Conservation (phyloP, 805 yeast species). For the Yamadazyma endophytica region DNA sequence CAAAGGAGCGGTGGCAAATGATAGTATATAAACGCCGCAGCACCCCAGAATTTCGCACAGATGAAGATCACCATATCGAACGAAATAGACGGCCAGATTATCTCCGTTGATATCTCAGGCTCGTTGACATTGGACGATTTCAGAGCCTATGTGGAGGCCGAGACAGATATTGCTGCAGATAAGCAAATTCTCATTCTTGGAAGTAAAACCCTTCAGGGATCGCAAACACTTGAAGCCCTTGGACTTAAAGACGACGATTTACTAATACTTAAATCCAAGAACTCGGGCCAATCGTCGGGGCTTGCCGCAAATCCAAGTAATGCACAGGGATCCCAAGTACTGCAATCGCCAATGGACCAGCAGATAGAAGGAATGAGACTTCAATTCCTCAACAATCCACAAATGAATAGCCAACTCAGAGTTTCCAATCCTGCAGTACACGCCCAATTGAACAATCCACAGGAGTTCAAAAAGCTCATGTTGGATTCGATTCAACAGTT, state of each 20-base stretch:
- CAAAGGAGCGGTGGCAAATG: too few species aligned
- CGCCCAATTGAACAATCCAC: conserved; percentile 43
- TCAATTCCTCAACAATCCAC: conserved; percentile 42
- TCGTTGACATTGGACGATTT: conserved; percentile 66
- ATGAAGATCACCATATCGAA: conserved; percentile 25
- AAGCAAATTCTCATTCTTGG: conserved; percentile 49
- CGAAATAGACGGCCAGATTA: conserved; percentile 20
- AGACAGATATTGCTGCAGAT: conserved; percentile 48
- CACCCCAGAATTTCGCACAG: too few species aligned
- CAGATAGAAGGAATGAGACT: conserved; percentile 49
- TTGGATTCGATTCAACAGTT: conserved; percentile 29
- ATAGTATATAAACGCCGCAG: too few species aligned
- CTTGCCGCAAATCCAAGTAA: conserved; percentile 2
- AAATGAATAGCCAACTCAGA: conserved; percentile 29
- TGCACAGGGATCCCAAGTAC: conserved; percentile 1
- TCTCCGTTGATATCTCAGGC: conserved; percentile 58
- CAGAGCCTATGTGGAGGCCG: conserved; percentile 68
- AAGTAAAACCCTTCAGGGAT: conserved; percentile 32
- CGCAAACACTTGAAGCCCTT: conserved; percentile 40
- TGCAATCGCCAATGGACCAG: conserved; percentile 12
- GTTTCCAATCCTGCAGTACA: conserved; percentile 46
- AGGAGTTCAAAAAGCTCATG: conserved; percentile 39
- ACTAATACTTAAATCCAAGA: conserved; percentile 37
- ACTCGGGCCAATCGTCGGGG: conserved; percentile 7
- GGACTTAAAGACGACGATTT: conserved; percentile 58